These are phyloP conservation scores for Cytospora chrysosperma DNA, from an alignment of 2,329 filamentous ascomycete species.

Conservation along the genomic window DNA sequence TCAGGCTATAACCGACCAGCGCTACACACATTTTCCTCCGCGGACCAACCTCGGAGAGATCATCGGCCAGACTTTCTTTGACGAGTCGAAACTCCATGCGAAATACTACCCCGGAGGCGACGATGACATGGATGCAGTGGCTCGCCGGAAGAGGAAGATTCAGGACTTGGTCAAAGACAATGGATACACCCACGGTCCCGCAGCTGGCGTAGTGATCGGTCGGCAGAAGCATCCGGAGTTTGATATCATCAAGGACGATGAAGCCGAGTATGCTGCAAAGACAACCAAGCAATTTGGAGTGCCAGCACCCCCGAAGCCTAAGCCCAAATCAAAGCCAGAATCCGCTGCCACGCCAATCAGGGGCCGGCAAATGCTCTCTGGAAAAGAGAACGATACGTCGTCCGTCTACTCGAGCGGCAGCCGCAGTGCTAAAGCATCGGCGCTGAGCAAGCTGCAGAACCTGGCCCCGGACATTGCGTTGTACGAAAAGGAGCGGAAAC, in stretches of 20 bases:
- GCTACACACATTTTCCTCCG: slow-evolving; percentile 83
- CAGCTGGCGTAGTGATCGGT: slow-evolving; percentile 47
- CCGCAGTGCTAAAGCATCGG: slow-evolving; percentile 85
- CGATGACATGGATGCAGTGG: slow-evolving; percentile 41
- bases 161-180: slow-evolving; percentile 52
- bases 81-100: slow-evolving; percentile 59
- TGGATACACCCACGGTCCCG: slow-evolving; percentile 45
- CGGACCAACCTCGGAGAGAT: slow-evolving; percentile 92
- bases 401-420: slow-evolving; percentile 65
- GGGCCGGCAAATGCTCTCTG: slow-evolving; percentile 50
- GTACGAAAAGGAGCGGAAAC: slow-evolving; percentile 92
- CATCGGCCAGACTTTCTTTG: slow-evolving; percentile 83
- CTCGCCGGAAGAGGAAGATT: slow-evolving; percentile 51
- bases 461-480: slow-evolving; percentile 82
- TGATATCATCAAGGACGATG: slow-evolving; percentile 45
- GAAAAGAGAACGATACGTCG: slow-evolving; percentile 84
- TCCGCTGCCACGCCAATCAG: slow-evolving; percentile 41
- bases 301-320: slow-evolving; percentile 29
- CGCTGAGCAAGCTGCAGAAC: slow-evolving; percentile 71
- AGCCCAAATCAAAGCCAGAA: slow-evolving; percentile 22
- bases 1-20: slow-evolving; percentile 67
- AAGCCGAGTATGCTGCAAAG: slow-evolving; percentile 36
- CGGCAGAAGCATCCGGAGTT: slow-evolving; percentile 41
- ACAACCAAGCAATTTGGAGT: slow-evolving; percentile 35
- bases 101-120: slow-evolving; percentile 68